Evolutionary conservation across 768 basidiomycete genomes (phyloP).

Genomic region (Hortiboletus campestris): DNA sequence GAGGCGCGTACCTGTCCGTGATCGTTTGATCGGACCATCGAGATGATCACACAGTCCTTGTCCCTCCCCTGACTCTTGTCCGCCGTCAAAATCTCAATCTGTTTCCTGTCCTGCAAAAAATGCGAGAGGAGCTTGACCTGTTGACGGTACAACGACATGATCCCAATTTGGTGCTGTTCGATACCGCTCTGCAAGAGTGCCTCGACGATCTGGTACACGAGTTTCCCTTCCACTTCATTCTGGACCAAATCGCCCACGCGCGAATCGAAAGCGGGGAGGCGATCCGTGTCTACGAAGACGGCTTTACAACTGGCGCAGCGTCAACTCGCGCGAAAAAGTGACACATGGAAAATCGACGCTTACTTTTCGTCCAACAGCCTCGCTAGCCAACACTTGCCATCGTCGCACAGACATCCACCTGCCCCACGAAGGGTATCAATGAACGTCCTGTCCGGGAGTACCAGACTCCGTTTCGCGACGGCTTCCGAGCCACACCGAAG

Average conservation of each 20-base stretch:
- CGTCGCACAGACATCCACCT: conserved; percentile 30
- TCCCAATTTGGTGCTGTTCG: conserved; percentile 67
- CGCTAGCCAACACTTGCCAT: conserved; percentile 67
- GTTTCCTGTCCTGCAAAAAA: conserved; percentile 51
- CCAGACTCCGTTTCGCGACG: conserved; percentile 60
- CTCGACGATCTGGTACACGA: conserved; percentile 66
- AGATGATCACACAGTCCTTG: conserved; percentile 93
- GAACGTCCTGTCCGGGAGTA: conserved; percentile 47
- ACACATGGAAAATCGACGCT: conserved; percentile 12
- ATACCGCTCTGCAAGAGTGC: conserved; percentile 67
- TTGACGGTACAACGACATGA: conserved; percentile 92
- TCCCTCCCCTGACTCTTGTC: conserved; percentile 94
- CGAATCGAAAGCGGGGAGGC: conserved; percentile 73
- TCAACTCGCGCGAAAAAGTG: not conserved
- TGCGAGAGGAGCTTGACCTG: conserved; percentile 88
- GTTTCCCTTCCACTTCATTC: conserved; percentile 75
- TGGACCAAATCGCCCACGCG: conserved; percentile 87
- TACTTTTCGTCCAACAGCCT: conserved; percentile 63
- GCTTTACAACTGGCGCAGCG: conserved; percentile 63
- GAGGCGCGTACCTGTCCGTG: conserved; percentile 58
- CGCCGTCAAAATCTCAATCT: conserved; percentile 84
- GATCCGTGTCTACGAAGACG: conserved; percentile 93
- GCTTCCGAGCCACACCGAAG: conserved; percentile 75
- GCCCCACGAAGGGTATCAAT: conserved; percentile 44
- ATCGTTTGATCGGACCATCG: conserved; percentile 88